Base-by-base conservation (phyloP, 306 rosid genomes). In the Cucumis cinereus region DNA sequence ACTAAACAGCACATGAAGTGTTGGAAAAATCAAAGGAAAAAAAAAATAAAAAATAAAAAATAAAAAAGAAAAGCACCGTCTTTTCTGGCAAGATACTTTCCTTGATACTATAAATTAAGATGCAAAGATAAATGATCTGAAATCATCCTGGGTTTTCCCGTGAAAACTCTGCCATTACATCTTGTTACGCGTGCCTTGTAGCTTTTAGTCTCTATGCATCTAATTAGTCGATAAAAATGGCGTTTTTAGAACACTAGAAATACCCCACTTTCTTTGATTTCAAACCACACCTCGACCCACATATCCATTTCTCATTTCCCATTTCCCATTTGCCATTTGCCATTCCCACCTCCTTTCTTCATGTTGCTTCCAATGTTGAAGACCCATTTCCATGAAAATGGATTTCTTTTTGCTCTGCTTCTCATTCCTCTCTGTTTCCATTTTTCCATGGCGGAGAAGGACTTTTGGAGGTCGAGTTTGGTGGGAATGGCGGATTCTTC, bases 391-490 rank as follows among this genome's bases (percentile, higher is more conserved):
- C 60, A 11, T 45, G 50, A 11, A 54, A 43, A 23, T 28, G 53
- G 36, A 11, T 55, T 19, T 20, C 54, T 77, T 41, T 70, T 58
- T 22, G 35, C 75, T 16, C 59, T 26, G 75, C 58, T 71, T 71
- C 23, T 71, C 5, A 0, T 71, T 47, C 59, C 4, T 71, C 59
- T 68, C 55, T 43, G 15, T 71, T 49, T 47, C 36, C 43, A 17
- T 23, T 6, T 49, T 47, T 12, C 62, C 24, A 50, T 84, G 53
- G 78, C 85, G 52, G 88, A 80, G 83, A 91, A 79, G 70, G 86
- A 86, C 45, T 26, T 85, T 52, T 91, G 94, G 97, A 75, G 70
- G 8, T 91, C 93, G 36, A 86, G 76, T 75, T 78, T 43, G 12
- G 45, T 49, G 24, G 79, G 66, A 33, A 82, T 53, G 50, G 82